A percentile compares a stretch with the other conserved stretches of the same genome.
phyloP scores from a whole-genome alignment of 805 yeast genomes.

The Saitoella complicata region DNA sequence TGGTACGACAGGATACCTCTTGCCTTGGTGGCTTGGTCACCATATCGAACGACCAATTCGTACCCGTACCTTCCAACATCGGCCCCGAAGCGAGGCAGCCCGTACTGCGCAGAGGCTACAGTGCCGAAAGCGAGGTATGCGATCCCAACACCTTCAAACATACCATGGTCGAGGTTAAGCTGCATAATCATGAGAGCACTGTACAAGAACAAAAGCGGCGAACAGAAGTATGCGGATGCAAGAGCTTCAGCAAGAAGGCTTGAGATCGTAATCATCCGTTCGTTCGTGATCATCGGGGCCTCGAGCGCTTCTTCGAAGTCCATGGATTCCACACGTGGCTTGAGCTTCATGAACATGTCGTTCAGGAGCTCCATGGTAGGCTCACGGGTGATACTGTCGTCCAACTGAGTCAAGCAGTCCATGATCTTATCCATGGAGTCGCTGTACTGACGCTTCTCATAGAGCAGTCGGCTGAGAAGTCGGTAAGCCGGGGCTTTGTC shows the following conservation, averaged over 20 bases:
- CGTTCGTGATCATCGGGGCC: background rate
- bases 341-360: slow-evolving; percentile 6
- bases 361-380: background rate
- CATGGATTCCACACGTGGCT: slow-evolving; percentile 3
- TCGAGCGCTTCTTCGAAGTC: slow-evolving; percentile 8
- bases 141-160: slow-evolving; percentile 5
- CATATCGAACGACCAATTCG: background rate
- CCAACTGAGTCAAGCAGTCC: no score
- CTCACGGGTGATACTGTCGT: no score
- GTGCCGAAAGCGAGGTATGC: slow-evolving; percentile 9
- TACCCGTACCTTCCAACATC: slow-evolving; percentile 1
- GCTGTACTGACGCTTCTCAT: no score
- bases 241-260: slow-evolving; percentile 3
- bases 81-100: slow-evolving; percentile 6
- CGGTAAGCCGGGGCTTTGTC: no score
- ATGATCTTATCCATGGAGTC: no score
- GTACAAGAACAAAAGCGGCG: slow-evolving; percentile 5
- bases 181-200: slow-evolving; percentile 1
- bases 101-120: slow-evolving; percentile 7
- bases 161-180: slow-evolving; percentile 5
- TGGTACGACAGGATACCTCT: slow-evolving; percentile 4
- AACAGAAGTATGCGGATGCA: slow-evolving; percentile 5
- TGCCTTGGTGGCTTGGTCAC: slow-evolving; percentile 4
- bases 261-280: background rate
- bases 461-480: no score